phyloP scores from a whole-genome alignment of 106 monocot species.

The Iris macrosiphon region DNA sequence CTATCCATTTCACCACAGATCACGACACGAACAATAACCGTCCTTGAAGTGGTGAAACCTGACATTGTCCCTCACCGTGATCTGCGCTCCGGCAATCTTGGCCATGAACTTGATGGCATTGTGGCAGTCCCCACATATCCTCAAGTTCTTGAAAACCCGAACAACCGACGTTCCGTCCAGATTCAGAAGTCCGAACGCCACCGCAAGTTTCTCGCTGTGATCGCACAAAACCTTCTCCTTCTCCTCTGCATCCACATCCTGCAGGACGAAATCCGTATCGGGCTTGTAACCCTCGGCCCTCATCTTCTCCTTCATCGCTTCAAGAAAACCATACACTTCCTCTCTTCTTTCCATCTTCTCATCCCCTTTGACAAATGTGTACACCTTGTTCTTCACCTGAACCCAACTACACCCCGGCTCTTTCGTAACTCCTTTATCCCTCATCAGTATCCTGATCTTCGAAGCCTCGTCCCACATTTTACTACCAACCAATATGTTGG shows the following conservation, averaged over 20 bases:
- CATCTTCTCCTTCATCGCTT: constrained; percentile 40
- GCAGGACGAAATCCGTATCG: constrained; percentile 32
- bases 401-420: constrained; percentile 70
- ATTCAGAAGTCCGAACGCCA: constrained; percentile 48
- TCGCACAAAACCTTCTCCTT: constrained; percentile 47
- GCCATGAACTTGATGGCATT: constrained; percentile 38
- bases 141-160: constrained; percentile 65
- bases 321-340: constrained; percentile 38
- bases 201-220: constrained; percentile 71
- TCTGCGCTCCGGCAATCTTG: constrained; percentile 20
- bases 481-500: constrained; percentile 36
- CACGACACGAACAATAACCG: constrained; percentile 38
- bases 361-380: constrained; percentile 62
- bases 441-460: constrained; percentile 44
- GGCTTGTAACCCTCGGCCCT: constrained; percentile 35
- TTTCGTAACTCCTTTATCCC: constrained; percentile 45
- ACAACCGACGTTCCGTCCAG: constrained; percentile 30
- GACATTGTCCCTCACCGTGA: constrained; percentile 43
- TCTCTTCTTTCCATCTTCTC: constrained; percentile 14
- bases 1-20: constrained; percentile 29
- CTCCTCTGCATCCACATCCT: constrained; percentile 40
- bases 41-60: constrained; percentile 57
- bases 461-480: constrained; percentile 53
- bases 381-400: constrained; percentile 35
- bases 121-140: constrained; percentile 65